phyloP scores from a whole-genome alignment of 306 rosid species.

The Vigna nakashimae region DNA sequence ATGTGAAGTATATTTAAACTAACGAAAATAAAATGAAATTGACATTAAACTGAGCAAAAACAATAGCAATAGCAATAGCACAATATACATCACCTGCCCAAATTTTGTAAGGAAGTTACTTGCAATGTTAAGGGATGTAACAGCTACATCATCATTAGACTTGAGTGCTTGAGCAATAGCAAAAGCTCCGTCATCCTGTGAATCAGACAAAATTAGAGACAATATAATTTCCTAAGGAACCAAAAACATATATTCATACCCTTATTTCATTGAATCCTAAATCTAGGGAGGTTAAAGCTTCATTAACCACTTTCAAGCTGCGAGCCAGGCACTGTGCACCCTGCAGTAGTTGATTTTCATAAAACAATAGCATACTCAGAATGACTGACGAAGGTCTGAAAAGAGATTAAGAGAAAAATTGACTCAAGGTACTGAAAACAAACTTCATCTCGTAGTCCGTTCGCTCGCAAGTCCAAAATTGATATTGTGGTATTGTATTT shows the following conservation, averaged over 20 bases:
- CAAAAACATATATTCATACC: slow-evolving; percentile 51
- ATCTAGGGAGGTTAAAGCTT: slow-evolving; percentile 89
- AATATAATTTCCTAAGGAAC: slow-evolving; percentile 20
- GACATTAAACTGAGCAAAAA: slow-evolving; percentile 8
- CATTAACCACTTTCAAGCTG: slow-evolving; percentile 97
- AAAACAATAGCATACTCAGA: slow-evolving; percentile 35
- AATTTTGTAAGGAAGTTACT: slow-evolving; percentile 95
- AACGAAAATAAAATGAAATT: slow-evolving; percentile 10
- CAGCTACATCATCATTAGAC: slow-evolving; percentile 86
- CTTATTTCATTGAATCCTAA: slow-evolving; percentile 96
- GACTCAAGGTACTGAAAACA: slow-evolving; percentile 42
- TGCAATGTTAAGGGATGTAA: slow-evolving; percentile 75
- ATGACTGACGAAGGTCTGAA: slow-evolving; percentile 23
- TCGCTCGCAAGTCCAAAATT: slow-evolving; percentile 84
- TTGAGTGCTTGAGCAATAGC: slow-evolving; percentile 99
- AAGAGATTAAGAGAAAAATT: background rate
- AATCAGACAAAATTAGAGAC: slow-evolving; percentile 37
- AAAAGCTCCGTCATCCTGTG: slow-evolving; percentile 96
- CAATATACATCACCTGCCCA: slow-evolving; percentile 72
- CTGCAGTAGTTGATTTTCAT: slow-evolving; percentile 55
- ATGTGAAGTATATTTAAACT: slow-evolving; percentile 37
- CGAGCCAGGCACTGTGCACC: slow-evolving; percentile 95
- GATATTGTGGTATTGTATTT: slow-evolving; percentile 92
- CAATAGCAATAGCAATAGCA: background rate
- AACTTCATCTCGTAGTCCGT: slow-evolving; percentile 93